Base-by-base conservation (phyloP, 495 filamentous ascomycete species). In the Glonium stellatum region DNA sequence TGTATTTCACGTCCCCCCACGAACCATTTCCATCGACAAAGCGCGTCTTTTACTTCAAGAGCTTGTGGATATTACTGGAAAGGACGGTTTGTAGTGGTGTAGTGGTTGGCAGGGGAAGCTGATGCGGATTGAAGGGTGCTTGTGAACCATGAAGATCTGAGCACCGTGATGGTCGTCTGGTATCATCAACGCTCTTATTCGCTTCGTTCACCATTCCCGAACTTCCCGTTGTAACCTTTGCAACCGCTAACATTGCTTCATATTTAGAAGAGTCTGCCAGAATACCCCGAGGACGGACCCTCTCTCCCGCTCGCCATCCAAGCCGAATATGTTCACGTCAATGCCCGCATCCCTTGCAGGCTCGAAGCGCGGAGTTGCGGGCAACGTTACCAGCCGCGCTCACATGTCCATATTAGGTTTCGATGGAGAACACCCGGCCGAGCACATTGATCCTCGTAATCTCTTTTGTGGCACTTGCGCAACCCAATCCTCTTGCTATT, bases 301-400 rank as follows among this genome's bases (percentile, higher is more conserved):
- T 34, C 15, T 48, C 21, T 34, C 36, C 39, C 58, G 54, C 50
- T 1, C 22, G 19, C 54, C 31, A 50, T 42, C 57, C 47, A 15
- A 8, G 19, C 19, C 19, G 31, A 10, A 31, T 31, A 63, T 67
- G 64, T 55, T 60, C 54, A 9, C 56, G 22, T 22, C 49, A 49
- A 39, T 47, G 23, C 19, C 56, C 41, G 35, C 59, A 31, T 35
- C 53, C 21, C 19, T 63, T 21, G 59, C 64, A 35, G 64, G 64
- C 11, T 56, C 60, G 41, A 67, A 67, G 60, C 64, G 64, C n/a
- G 52, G 52, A 19, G 34, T 23, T 48, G 34, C 56, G 27, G 59
- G 59, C 22, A 42, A 55, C 35, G 46, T 37, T 35, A 55, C 37
- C 15, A 35, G 37, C 27, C 39, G 49, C 42, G 11, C 47, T 31